phyloP scores from a whole-genome alignment of 2,329 filamentous ascomycete species.

The Phaeosphaeria sp. region DNA sequence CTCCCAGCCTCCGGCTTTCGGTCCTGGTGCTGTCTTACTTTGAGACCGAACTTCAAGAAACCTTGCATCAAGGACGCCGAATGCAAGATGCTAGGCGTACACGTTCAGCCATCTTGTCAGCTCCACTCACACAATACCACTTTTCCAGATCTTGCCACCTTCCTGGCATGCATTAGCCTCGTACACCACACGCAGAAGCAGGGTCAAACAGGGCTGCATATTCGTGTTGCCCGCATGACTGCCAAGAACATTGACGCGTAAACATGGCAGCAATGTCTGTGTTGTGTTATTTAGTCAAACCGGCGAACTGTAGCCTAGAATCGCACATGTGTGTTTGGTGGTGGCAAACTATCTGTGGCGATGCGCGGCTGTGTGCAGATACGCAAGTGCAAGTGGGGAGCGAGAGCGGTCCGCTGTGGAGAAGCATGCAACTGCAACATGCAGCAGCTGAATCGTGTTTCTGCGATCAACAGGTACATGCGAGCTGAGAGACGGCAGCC shows the following conservation, averaged over 20 bases:
- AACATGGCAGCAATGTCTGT: not conserved
- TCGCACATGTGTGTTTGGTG: not conserved
- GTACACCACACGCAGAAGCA: not conserved
- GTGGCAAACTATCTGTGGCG: not conserved
- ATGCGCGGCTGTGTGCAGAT: not conserved
- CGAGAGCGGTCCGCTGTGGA: not conserved
- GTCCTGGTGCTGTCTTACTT: not conserved
- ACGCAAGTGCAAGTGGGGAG: not conserved
- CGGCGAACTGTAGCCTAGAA: not conserved
- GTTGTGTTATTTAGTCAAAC: not conserved
- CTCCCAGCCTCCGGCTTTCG: not conserved
- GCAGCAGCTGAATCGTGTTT: not conserved
- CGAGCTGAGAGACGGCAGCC: not conserved
- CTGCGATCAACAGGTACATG: not conserved
- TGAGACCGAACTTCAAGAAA: not conserved
- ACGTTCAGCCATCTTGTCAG: not conserved
- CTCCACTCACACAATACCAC: not conserved
- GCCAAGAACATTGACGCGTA: not conserved
- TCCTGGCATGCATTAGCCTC: not conserved
- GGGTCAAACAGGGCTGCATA: not conserved
- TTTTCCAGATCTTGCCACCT: not conserved
- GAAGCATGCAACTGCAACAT: not conserved
- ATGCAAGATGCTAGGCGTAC: not conserved
- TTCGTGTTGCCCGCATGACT: not conserved
- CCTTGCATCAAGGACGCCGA: not conserved